Evolutionary conservation across 169 alveolate genomes (phyloP), one percentile per base, ranked within the genome.

Genomic region (Plasmodium cynomolgi): DNA sequence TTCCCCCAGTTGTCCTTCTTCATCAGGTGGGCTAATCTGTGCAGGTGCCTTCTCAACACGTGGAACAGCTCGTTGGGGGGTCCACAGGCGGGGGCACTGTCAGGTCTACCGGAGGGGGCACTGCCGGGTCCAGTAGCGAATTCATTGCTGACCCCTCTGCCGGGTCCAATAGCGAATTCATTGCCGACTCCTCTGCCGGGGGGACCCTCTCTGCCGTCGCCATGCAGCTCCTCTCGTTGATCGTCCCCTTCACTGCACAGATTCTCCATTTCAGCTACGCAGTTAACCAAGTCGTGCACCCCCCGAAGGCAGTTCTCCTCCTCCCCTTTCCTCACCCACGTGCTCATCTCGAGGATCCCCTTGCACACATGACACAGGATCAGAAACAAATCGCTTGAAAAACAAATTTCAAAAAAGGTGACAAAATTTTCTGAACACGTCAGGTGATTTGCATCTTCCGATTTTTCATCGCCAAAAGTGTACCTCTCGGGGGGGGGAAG

Each of bases 341-440:
- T 17, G 41, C 80, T 31, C 26, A 85, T 50, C 80, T 85, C 93
- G 54, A 75, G 77, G 26, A 75, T 75, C 7, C 85, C 85, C 71
- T 56, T 85, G 71, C 93, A 85, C 31, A 75, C 37, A 7, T 75
- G 56, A 1, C 79, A 74, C 62, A 85, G n/a, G 37, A 75, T 74
- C 80, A 85, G 39, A 39, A 85, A 85, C 39, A 85, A 56, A 37
- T 85, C 93, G 68, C 93, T 77, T 34, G 75, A 85, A 71, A 85
- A 85, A 11, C 81, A 85, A 33, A 85, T 37, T 85, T 85, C 93
- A 74, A 85, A 85, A 56, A 85, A 85, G 0, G 93, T 72, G 17
- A 73, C 23, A 23, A 84, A 73, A 73, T 74, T 47, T 74, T 84
- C 79, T 39, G 58, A 34, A 26, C 34, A 75, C 0, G 44, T 73